These are phyloP conservation scores for Boletus nobilissimus DNA, from an alignment of 1,284 basidiomycete species.

Conservation along the genomic window DNA sequence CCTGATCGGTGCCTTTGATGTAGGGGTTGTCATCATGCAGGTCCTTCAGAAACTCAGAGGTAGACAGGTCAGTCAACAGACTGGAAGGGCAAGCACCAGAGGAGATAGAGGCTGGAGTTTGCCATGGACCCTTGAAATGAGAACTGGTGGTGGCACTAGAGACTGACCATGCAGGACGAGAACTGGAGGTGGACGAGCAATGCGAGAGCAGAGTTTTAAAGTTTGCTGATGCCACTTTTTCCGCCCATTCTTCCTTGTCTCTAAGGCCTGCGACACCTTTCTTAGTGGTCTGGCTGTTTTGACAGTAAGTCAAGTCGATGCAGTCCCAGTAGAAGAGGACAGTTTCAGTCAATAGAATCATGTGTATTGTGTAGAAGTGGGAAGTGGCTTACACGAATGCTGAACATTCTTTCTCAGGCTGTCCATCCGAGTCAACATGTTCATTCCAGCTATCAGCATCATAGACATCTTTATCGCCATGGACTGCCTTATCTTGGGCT, in stretches of 20 bases:
- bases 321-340: not conserved
- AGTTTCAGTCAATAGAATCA: not conserved
- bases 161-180: not conserved
- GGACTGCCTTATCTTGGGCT: no score
- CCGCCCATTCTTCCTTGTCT: not conserved
- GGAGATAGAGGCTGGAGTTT: not conserved
- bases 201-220: not conserved
- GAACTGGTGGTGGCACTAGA: not conserved
- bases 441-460: not conserved
- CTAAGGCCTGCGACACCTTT: not conserved
- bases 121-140: not conserved
- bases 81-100: not conserved
- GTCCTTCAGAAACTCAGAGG: not conserved
- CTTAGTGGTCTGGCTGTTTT: not conserved
- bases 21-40: not conserved
- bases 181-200: not conserved
- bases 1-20: not conserved
- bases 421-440: not conserved
- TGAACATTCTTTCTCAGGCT: not conserved
- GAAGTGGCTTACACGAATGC: not conserved
- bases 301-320: not conserved
- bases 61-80: not conserved
- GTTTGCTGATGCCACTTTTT: not conserved
- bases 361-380: not conserved
- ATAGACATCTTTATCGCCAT: not conserved